Evolutionary conservation across 805 yeast genomes (phyloP).

Genomic region (Ogataea nonfermentans): DNA sequence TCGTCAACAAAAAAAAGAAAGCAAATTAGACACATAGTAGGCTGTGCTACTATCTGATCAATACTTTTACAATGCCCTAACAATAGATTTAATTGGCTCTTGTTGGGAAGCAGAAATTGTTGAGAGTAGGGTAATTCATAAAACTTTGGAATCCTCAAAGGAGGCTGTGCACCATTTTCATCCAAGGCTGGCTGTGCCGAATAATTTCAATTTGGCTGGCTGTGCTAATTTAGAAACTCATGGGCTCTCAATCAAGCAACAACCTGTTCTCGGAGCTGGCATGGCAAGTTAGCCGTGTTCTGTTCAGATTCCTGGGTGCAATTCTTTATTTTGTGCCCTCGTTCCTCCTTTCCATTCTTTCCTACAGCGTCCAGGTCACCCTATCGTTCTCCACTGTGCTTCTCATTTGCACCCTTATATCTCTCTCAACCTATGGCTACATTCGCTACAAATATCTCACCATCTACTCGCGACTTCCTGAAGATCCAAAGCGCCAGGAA

Average conservation of each 20-base stretch:
- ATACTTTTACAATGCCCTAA: constrained; percentile 5
- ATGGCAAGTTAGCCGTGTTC: constrained; percentile 21
- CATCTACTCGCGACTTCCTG: constrained; percentile 55
- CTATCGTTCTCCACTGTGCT: constrained; percentile 49
- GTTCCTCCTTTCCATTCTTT: constrained; percentile 31
- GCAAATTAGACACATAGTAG: constrained; percentile 4
- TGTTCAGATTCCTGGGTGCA: constrained; percentile 15
- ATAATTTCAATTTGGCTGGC: not conserved
- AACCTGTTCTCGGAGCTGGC: constrained; percentile 6
- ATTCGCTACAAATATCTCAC: constrained; percentile 65
- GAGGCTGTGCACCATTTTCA: not conserved
- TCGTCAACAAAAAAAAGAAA: constrained; percentile 16
- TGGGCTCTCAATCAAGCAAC: constrained; percentile 1
- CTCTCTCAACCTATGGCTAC: constrained; percentile 41
- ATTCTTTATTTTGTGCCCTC: constrained; percentile 22
- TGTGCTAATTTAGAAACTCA: not conserved
- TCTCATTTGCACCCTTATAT: constrained; percentile 31
- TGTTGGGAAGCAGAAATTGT: constrained; percentile 12
- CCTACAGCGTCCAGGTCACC: constrained; percentile 48
- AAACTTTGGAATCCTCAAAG: not conserved
- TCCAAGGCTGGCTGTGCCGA: constrained; percentile 1
- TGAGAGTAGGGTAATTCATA: constrained; percentile 14
- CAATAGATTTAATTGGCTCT: constrained; percentile 7
- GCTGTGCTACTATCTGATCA: constrained; percentile 6
- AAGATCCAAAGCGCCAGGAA: constrained; percentile 42